Conservation (phyloP, 805 yeast species). For the Yarrowia sp. region DNA sequence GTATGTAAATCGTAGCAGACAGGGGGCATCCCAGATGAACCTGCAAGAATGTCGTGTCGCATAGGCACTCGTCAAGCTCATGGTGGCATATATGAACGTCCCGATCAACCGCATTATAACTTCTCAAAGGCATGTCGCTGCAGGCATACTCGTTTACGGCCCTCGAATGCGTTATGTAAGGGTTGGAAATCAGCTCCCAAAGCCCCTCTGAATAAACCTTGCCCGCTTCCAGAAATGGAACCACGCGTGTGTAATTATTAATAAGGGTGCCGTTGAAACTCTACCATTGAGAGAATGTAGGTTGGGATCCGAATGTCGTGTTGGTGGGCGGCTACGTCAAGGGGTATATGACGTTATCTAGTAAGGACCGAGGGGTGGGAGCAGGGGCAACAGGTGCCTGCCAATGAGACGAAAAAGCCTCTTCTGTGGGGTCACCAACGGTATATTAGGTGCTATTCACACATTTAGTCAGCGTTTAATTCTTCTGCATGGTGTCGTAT, state of each 20-base stretch:
- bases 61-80: too few relatives aligned
- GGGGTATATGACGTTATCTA: too few relatives aligned
- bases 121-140: background rate
- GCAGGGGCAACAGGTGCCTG: too few relatives aligned
- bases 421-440: too few relatives aligned
- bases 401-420: too few relatives aligned
- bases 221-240: background rate
- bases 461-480: too few relatives aligned
- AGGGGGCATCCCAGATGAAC: too few relatives aligned
- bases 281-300: background rate
- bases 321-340: too few relatives aligned
- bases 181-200: conserved; percentile 3
- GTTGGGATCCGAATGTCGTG: background rate
- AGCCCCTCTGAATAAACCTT: background rate
- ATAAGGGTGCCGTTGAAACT: conserved; percentile 18
- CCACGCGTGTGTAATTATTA: background rate
- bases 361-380: too few relatives aligned
- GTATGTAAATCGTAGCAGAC: too few relatives aligned
- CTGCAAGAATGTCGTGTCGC: too few relatives aligned
- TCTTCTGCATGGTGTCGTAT: background rate
- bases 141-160: background rate
- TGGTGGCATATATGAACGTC: background rate
- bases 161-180: background rate
- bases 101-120: background rate
- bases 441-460: too few relatives aligned